Evolutionary conservation across 495 filamentous ascomycete genomes (phyloP), one percentile per base, ranked within the genome.

Genomic region (Penicillium pancosmium): DNA sequence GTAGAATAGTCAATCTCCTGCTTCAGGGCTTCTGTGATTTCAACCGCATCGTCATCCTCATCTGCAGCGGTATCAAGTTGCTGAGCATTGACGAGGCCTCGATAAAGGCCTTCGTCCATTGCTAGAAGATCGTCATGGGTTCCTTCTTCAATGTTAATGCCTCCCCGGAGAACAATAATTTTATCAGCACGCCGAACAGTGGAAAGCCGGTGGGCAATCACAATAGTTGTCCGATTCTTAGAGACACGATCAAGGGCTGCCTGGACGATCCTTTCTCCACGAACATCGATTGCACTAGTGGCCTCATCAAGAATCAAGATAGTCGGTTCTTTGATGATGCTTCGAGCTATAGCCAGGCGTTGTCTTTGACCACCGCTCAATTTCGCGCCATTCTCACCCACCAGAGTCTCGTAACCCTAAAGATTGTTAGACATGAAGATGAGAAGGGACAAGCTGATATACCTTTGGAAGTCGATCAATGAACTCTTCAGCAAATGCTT

Each of bases 261-360:
- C 48, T 83, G 82, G 2, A 88, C 76, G 2, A 78, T 55, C 31
- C 61, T 70, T 52, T 86, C 83, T 3, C 67, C 71, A 2, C 56
- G 66, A 5, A 80, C 63, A 69, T 86, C 84, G 9, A 86, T 70
- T 0, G 83, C 74, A 51, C 72, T 78, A 0, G 81, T 83, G 0
- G 73, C 74, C 64, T 85, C 82, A 44, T 83, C 82, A 4, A 84
- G 68, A 8, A 97, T 77, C 6, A 97, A 78, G 66, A 97, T 88
- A 66, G 87, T 88, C 2, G 92, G 92, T 61, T 93, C 82, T 12
- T 81, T 86, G n/a, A 96, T 87, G 46, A 97, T 86, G 18, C 88
- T 89, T 49, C 92, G 82, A 1, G 92, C 92, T 16, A 90, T 76
- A 6, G 86, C 82, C 5, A 91, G 62, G 34, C 88, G 73, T 60